Conservation (phyloP, 2,329 filamentous ascomycete species). For the Neofusicoccum umdonicola region DNA sequence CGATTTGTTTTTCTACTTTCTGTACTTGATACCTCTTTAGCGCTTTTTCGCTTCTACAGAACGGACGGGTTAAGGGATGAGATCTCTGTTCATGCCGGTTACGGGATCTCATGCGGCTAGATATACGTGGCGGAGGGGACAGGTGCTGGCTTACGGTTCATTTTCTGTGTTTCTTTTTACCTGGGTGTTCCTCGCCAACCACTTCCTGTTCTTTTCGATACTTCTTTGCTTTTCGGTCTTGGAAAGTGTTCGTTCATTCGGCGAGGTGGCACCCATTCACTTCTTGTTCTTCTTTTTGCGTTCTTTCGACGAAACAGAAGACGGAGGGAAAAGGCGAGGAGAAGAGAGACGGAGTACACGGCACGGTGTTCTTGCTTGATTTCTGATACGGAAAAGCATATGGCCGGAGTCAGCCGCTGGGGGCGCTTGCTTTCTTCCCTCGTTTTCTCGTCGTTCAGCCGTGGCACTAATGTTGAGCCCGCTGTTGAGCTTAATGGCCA, state of each 20-base stretch:
- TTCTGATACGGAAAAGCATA: slow-evolving; percentile 6
- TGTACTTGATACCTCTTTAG: slow-evolving; percentile 16
- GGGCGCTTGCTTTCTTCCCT: slow-evolving; percentile 22
- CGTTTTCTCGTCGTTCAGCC: slow-evolving; percentile 23
- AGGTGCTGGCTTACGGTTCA: not conserved
- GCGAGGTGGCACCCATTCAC: not conserved
- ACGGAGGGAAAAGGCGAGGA: not conserved
- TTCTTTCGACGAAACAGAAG: not conserved
- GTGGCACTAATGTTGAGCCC: slow-evolving; percentile 18
- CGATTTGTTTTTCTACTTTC: slow-evolving; percentile 7
- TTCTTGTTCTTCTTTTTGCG: not conserved
- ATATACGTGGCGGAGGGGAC: not conserved
- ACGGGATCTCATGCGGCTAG: slow-evolving; percentile 9
- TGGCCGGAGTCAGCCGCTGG: not conserved
- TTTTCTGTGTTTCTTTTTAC: not conserved
- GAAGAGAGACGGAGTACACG: not conserved
- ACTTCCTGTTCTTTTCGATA: slow-evolving; percentile 4
- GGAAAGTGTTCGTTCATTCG: slow-evolving; percentile 11
- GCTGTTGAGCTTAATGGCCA: not conserved
- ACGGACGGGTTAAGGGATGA: not conserved
- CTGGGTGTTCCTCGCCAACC: not conserved
- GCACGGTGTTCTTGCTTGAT: slow-evolving; percentile 9
- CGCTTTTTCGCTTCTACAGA: slow-evolving; percentile 10
- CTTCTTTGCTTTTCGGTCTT: not conserved
- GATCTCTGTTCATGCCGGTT: slow-evolving; percentile 14